A percentile compares a stretch with the other conserved stretches of the same genome.
phyloP scores from a whole-genome alignment of 192 early-diverging fungal species.

The Backusella circina region DNA sequence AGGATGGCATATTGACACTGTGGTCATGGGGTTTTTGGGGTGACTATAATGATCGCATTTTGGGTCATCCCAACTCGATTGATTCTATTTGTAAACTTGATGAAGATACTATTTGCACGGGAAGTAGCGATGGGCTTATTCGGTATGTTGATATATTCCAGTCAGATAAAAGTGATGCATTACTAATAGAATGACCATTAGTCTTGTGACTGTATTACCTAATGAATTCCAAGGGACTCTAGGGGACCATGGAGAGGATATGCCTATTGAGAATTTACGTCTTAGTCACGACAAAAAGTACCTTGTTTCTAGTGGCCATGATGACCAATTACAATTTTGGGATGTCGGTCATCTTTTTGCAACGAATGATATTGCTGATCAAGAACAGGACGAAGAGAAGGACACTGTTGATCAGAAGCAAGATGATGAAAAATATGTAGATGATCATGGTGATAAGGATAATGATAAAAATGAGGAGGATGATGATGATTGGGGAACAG shows the following conservation, averaged over 20 bases:
- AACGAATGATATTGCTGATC: constrained; percentile 39
- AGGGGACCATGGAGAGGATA: constrained; percentile 80
- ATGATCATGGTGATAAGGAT: constrained; percentile 22
- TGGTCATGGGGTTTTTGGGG: constrained; percentile 92
- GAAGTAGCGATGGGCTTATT: constrained; percentile 89
- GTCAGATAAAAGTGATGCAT: not conserved
- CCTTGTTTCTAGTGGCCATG: constrained; percentile 83
- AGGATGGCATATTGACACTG: constrained; percentile 83
- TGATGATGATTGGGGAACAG: constrained; percentile 15
- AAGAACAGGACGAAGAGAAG: constrained; percentile 42
- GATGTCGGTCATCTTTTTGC: constrained; percentile 63
- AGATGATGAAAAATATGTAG: not conserved
- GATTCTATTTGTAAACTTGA: constrained; percentile 82
- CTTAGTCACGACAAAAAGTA: constrained; percentile 69
- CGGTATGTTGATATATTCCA: constrained; percentile 31
- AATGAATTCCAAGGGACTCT: constrained; percentile 88
- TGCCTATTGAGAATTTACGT: constrained; percentile 84
- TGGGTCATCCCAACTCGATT: constrained; percentile 91
- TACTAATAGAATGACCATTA: not conserved
- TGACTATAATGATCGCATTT: constrained; percentile 89
- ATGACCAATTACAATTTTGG: constrained; percentile 88
- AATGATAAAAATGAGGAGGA: constrained; percentile 25
- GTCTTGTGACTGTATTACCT: constrained; percentile 84
- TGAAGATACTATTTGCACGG: constrained; percentile 84
- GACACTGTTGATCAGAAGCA: constrained; percentile 41